Evolutionary conservation across 1,139 yeast species (phyloP).

Genomic region (Blastobotrys serpentis): DNA sequence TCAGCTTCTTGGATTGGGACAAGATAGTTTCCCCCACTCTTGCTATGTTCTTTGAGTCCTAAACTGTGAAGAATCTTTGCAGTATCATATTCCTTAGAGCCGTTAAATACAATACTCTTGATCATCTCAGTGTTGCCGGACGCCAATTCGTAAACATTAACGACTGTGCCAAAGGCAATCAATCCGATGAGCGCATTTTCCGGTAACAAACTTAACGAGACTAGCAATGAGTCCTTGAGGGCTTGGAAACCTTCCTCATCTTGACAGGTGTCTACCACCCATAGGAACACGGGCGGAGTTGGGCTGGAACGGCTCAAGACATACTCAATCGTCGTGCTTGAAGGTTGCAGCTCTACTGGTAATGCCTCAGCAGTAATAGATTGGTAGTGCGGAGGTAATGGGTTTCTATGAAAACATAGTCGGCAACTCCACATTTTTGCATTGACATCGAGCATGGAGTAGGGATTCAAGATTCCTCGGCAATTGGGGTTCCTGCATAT

Average conservation of each 20-base stretch:
- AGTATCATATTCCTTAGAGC: constrained; percentile 52
- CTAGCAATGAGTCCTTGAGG: constrained; percentile 54
- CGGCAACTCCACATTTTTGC: constrained; percentile 63
- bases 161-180: constrained; percentile 63
- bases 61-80: constrained; percentile 53
- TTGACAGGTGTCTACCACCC: constrained; percentile 66
- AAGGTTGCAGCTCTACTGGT: constrained; percentile 40
- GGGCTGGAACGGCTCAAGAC: constrained; percentile 46
- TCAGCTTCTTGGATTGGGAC: constrained; percentile 48
- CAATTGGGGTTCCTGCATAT: constrained; percentile 53
- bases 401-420: constrained; percentile 56
- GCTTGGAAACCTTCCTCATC: constrained; percentile 51
- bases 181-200: constrained; percentile 49
- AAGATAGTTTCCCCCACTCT: constrained; percentile 25
- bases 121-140: constrained; percentile 34
- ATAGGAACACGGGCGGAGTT: constrained; percentile 51
- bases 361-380: constrained; percentile 27
- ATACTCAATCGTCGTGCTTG: constrained; percentile 60
- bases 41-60: constrained; percentile 43
- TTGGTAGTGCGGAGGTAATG: constrained; percentile 42
- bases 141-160: constrained; percentile 58
- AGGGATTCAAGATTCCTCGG: constrained; percentile 61
- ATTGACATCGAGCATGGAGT: constrained; percentile 43
- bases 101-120: constrained; percentile 53
- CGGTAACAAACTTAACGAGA: constrained; percentile 59